Evolutionary conservation across 1,284 basidiomycete genomes (phyloP).

Genomic region (Ustilago cynodontis): DNA sequence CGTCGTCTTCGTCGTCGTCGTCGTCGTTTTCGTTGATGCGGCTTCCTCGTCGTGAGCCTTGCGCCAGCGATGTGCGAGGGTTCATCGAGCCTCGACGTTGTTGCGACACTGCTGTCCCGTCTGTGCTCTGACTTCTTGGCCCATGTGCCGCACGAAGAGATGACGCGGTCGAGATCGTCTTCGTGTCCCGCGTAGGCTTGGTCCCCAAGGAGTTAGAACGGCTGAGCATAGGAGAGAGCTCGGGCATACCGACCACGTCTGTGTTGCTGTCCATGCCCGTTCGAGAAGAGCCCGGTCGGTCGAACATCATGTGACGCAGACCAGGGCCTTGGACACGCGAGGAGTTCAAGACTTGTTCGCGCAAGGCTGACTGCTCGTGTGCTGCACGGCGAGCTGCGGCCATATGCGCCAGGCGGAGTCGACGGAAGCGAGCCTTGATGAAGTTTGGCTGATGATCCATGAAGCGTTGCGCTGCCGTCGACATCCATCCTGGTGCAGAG

Average conservation of each 20-base stretch:
- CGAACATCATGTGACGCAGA: constrained; percentile 61
- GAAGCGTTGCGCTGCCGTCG: constrained; percentile 44
- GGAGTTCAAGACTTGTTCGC: constrained; percentile 61
- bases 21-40: constrained; percentile 22
- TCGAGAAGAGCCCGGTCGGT: constrained; percentile 35
- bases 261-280: constrained; percentile 30
- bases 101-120: constrained; percentile 7
- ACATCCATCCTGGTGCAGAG: constrained; percentile 50
- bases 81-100: constrained; percentile 25
- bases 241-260: constrained; percentile 25
- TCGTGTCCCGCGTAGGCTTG: constrained; percentile 24
- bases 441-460: constrained; percentile 60
- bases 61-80: constrained; percentile 11
- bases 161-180: constrained; percentile 31
- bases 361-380: constrained; percentile 57
- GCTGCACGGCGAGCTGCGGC: constrained; percentile 60
- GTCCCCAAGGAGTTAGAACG: constrained; percentile 32
- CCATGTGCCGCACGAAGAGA: constrained; percentile 22
- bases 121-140: constrained; percentile 33
- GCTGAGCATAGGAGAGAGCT: constrained; percentile 34
- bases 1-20: constrained; percentile 13
- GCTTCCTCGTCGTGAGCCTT: constrained; percentile 3
- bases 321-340: constrained; percentile 47
- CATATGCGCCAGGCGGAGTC: constrained; percentile 60
- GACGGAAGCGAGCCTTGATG: constrained; percentile 56